Percentiles rank a stretch among this genome's conserved stretches.
phyloP scores from a whole-genome alignment of 2,329 filamentous ascomycete genomes.

The Diaporthe ampelina region DNA sequence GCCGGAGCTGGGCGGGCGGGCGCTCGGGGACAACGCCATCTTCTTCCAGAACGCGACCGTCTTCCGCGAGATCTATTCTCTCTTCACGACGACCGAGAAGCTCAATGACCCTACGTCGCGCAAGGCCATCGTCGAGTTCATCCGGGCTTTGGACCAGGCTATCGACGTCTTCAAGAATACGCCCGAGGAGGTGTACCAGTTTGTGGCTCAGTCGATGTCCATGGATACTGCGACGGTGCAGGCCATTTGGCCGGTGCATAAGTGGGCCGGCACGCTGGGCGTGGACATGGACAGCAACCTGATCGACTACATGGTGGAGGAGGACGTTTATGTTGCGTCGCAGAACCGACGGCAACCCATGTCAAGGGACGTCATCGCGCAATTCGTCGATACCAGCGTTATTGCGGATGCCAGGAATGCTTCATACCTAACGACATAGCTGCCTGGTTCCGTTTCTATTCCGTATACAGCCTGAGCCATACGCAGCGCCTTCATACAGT shows the following conservation, averaged over 20 bases:
- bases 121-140: constrained; percentile 14
- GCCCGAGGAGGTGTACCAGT: background rate
- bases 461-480: too few relatives aligned
- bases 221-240: constrained; percentile 6
- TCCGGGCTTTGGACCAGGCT: background rate
- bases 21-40: background rate
- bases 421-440: background rate
- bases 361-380: background rate
- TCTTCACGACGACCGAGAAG: constrained; percentile 2
- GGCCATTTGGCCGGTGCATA: constrained; percentile 6
- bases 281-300: constrained; percentile 17
- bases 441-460: too few relatives aligned
- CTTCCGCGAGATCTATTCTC: constrained; percentile 1
- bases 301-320: constrained; percentile 25
- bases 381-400: constrained; percentile 6
- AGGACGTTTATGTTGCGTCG: constrained; percentile 15
- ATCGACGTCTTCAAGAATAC: constrained; percentile 10
- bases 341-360: constrained; percentile 5
- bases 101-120: constrained; percentile 2
- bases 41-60: constrained; percentile 22
- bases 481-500: too few relatives aligned
- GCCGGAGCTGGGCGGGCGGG: constrained; percentile 5
- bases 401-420: constrained; percentile 13
- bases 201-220: background rate
- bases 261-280: constrained; percentile 7